Percentiles rank a stretch among this genome's conserved stretches.
Conservation (phyloP, 306 rosid species). For the Inga laurina region DNA sequence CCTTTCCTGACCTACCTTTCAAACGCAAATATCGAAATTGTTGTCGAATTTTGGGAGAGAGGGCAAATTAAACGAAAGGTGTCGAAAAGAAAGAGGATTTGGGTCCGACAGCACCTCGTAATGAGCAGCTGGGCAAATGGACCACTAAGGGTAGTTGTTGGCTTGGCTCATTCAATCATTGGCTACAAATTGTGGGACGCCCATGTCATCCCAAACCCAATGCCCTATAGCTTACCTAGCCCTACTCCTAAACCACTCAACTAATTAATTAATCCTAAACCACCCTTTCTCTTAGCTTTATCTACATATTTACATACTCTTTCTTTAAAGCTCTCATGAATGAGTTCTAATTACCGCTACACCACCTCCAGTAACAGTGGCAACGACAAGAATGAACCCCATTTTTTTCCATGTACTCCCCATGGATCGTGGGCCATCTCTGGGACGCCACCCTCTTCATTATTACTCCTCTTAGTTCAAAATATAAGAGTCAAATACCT, state of each 20-base stretch:
- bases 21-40: not conserved
- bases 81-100: conserved; percentile 15
- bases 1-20: conserved; percentile 13
- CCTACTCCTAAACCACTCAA: not conserved
- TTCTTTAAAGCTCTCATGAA: not conserved
- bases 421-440: conserved; percentile 31
- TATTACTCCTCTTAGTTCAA: not conserved
- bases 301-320: not conserved
- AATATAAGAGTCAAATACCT: too few species aligned
- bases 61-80: not conserved
- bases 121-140: conserved; percentile 35
- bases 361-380: not conserved
- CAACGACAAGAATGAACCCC: conserved; percentile 9
- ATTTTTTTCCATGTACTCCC: conserved; percentile 24
- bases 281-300: not conserved
- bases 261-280: not conserved
- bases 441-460: conserved; percentile 24
- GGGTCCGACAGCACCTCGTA: conserved; percentile 34
- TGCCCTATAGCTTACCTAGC: not conserved
- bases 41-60: not conserved
- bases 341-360: not conserved
- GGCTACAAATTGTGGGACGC: conserved; percentile 28
- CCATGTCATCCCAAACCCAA: not conserved
- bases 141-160: conserved; percentile 29
- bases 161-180: conserved; percentile 40